Conservation (phyloP, 768 basidiomycete genomes). For the Phylloporus scabripes region DNA sequence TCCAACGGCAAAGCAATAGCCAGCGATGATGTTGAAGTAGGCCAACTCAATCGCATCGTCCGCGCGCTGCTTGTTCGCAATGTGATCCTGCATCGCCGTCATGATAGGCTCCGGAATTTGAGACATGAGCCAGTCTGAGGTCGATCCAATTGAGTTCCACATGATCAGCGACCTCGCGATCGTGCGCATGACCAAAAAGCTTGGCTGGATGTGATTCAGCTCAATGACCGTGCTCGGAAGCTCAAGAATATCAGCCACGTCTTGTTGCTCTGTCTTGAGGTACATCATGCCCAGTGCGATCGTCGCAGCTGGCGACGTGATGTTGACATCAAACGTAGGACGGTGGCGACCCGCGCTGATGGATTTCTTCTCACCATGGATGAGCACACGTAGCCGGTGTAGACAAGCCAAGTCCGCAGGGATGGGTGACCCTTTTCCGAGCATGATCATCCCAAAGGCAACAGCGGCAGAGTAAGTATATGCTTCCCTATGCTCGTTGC, state of each 20-base stretch:
- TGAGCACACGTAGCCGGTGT: constrained; percentile 61
- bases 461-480: constrained; percentile 87
- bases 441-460: constrained; percentile 95
- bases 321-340: constrained; percentile 70
- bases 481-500: constrained; percentile 85
- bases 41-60: constrained; percentile 81
- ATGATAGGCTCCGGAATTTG: constrained; percentile 69
- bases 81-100: constrained; percentile 49
- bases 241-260: constrained; percentile 79
- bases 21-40: constrained; percentile 87
- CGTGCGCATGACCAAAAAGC: constrained; percentile 77
- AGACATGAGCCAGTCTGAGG: constrained; percentile 61
- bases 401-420: constrained; percentile 73
- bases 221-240: constrained; percentile 78
- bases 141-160: constrained; percentile 76
- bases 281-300: constrained; percentile 93
- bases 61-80: constrained; percentile 40
- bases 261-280: constrained; percentile 73
- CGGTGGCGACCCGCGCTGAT: constrained; percentile 34
- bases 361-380: constrained; percentile 64
- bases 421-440: constrained; percentile 75
- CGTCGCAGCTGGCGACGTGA: constrained; percentile 89
- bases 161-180: constrained; percentile 75
- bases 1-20: constrained; percentile 86
- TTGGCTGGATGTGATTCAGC: constrained; percentile 83